Conservation (phyloP, 1,284 basidiomycete species). For the Cutaneotrichosporon spelunceum region DNA sequence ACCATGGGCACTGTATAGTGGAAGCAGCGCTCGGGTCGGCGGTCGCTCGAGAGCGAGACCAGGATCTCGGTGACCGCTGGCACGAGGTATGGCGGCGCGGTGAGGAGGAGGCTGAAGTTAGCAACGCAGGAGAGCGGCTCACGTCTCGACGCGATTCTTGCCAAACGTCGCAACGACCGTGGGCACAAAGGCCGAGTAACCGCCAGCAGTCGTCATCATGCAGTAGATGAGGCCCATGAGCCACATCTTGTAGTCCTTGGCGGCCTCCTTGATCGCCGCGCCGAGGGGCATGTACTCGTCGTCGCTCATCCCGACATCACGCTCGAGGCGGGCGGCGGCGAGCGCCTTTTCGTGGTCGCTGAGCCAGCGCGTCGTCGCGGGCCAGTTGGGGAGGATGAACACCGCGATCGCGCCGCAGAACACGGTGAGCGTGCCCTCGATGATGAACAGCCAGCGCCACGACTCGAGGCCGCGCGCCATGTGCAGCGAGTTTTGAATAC, state of each 20-base stretch:
- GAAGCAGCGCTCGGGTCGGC: constrained; percentile 40
- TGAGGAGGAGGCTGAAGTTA: constrained; percentile 39
- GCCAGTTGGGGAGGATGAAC: constrained; percentile 24
- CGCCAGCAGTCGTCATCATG: constrained; percentile 28
- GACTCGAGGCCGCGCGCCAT: constrained; percentile 20
- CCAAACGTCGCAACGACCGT: constrained; percentile 39
- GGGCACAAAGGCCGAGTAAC: constrained; percentile 36
- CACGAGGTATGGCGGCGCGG: constrained; percentile 35
- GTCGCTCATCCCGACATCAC: constrained; percentile 21
- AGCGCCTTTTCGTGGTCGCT: constrained; percentile 22
- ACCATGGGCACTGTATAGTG: constrained; percentile 49
- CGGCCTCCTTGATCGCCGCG: constrained; percentile 10
- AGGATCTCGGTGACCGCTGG: constrained; percentile 36
- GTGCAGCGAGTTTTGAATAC: constrained; percentile 26
- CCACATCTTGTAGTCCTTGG: constrained; percentile 25
- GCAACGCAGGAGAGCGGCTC: background rate
- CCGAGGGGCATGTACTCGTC: constrained; percentile 15
- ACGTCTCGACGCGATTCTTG: constrained; percentile 23
- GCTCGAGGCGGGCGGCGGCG: constrained; percentile 18
- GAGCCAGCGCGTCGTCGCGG: constrained; percentile 25
- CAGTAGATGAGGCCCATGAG: constrained; percentile 25
- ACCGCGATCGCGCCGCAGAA: constrained; percentile 15
- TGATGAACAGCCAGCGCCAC: constrained; percentile 31
- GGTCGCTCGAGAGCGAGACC: constrained; percentile 34
- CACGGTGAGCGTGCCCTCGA: constrained; percentile 23